Conservation (phyloP, 805 yeast genomes). For the Kregervanrija pseudodelftensis region DNA sequence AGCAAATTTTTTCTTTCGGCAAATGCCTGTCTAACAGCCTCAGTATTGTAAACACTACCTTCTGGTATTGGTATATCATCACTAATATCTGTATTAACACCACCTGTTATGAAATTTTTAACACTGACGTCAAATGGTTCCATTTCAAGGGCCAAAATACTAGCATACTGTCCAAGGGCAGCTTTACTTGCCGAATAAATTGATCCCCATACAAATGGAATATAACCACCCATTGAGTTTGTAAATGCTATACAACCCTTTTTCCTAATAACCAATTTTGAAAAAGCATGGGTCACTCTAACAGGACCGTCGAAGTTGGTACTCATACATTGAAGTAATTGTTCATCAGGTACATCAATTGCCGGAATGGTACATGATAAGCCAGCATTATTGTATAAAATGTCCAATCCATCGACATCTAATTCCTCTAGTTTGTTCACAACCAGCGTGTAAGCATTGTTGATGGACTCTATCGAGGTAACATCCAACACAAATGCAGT, state of each 20-base stretch:
- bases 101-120: slow-evolving; percentile 66
- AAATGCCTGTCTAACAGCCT: slow-evolving; percentile 45
- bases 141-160: slow-evolving; percentile 56
- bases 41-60: slow-evolving; percentile 44
- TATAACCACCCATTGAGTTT: slow-evolving; percentile 60
- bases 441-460: slow-evolving; percentile 36
- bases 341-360: slow-evolving; percentile 48
- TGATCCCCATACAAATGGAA: slow-evolving; percentile 65
- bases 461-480: slow-evolving; percentile 40
- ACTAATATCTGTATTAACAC: slow-evolving; percentile 63
- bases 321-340: slow-evolving; percentile 42
- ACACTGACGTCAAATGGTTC: slow-evolving; percentile 68
- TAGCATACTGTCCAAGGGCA: slow-evolving; percentile 68
- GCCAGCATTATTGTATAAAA: slow-evolving; percentile 64
- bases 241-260: slow-evolving; percentile 68
- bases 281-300: slow-evolving; percentile 52
- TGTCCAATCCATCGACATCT: slow-evolving; percentile 37
- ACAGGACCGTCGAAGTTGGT: slow-evolving; percentile 70
- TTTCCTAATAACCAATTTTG: slow-evolving; percentile 38
- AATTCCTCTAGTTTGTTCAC: slow-evolving; percentile 10
- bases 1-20: slow-evolving; percentile 52
- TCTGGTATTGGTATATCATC: slow-evolving; percentile 55
- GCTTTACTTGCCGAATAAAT: slow-evolving; percentile 66
- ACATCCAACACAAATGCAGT: slow-evolving; percentile 52
- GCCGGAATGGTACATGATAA: slow-evolving; percentile 62